A percentile compares a stretch with the other conserved stretches of the same genome.
Evolutionary conservation across 108 stramenopile genomes (phyloP).

Genomic region (Chaetoceros tenuissimus): DNA sequence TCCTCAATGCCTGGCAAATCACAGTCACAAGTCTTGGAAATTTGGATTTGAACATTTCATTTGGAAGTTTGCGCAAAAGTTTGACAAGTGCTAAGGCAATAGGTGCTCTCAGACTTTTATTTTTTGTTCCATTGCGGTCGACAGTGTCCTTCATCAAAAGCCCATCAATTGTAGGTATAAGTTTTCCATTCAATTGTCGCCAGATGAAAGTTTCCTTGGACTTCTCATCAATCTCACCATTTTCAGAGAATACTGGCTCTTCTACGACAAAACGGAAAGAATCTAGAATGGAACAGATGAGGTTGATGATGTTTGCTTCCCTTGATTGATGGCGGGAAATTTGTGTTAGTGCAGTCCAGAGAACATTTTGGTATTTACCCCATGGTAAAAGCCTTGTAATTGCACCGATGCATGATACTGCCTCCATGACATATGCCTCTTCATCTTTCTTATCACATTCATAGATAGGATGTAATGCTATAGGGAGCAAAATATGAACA

Average conservation of each 20-base stretch:
- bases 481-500: constrained; percentile 72
- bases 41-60: constrained; percentile 49
- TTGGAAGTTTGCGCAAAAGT: constrained; percentile 84
- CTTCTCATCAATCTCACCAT: constrained; percentile 10
- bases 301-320: constrained; percentile 63
- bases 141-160: constrained; percentile 66
- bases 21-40: constrained; percentile 73
- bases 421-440: constrained; percentile 61
- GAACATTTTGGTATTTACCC: constrained; percentile 68
- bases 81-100: constrained; percentile 87
- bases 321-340: constrained; percentile 62
- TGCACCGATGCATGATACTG: constrained; percentile 69
- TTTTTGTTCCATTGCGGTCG: constrained; percentile 54
- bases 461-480: constrained; percentile 77
- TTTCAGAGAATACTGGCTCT: constrained; percentile 7
- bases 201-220: constrained; percentile 47
- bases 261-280: constrained; percentile 76
- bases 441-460: constrained; percentile 71
- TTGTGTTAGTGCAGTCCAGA: constrained; percentile 58
- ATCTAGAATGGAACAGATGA: constrained; percentile 75
- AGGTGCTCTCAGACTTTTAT: constrained; percentile 66
- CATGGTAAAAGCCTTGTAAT: constrained; percentile 68
- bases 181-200: constrained; percentile 54
- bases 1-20: constrained; percentile 78
- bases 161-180: constrained; percentile 74